Base-by-base conservation (phyloP, 2,329 filamentous ascomycete genomes). In the Stagonosporopsis chrysanthemi region DNA sequence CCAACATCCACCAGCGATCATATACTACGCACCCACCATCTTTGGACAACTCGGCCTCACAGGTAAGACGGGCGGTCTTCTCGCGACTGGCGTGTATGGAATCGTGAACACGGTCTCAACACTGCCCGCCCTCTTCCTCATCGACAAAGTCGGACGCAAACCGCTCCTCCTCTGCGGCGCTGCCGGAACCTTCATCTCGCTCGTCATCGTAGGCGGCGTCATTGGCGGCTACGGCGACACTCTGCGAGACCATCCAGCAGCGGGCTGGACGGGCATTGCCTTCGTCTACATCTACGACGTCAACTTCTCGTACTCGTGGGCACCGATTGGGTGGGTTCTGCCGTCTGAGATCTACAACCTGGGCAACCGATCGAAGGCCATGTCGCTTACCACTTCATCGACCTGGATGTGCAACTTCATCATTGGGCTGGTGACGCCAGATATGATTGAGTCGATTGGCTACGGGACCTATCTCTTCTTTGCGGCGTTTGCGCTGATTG, bases 371-470 rank as follows among this genome's bases (percentile, higher is more conserved):
- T 84, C 89, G 0, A 90, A 91, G 56, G 90, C 89, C 45, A 88
- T 90, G 19, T 82, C 88, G 0, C 78, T 92, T 0, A 88, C 87
- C 6, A 88, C 88, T 12, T 74, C 69, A 59, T 91, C 89, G 74
- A 96, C 95, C 84, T 96, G 91, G 91, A 84, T 94, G 64, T 93
- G 90, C 89, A 94, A 92, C 42, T 73, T 68, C 40, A 62, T 73
- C 40, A 92, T 96, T 58, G 88, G 90, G 1, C 55, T 68, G 2
- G 62, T 70, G 42, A 92, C 89, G 0, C 90, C 90, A 0, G 92
- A 90, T 72, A 86, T 96, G 81, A 89, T 93, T 17, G 86, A 87
- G 17, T 84, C 90, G 1, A 62, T 69, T 24, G 58, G 78, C 31
- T 78, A 77, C 49, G 81, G 65, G 1, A 68, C 63, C 3, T 84